Evolutionary conservation across 2,329 filamentous ascomycete species (phyloP).

Genomic region (Proliferodiscus dingleyae): DNA sequence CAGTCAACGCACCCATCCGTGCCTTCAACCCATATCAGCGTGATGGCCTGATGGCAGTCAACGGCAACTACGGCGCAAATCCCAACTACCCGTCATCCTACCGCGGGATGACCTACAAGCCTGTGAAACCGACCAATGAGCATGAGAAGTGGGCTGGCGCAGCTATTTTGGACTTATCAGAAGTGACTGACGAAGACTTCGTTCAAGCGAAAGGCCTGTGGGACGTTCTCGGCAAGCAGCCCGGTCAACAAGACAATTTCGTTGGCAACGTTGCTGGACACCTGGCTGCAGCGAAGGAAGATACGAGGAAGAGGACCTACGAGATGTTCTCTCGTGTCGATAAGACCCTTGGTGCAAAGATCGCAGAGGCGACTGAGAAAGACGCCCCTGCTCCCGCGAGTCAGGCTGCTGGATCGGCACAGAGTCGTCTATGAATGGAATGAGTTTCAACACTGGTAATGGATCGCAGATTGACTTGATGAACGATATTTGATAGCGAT

Average conservation of each 20-base stretch:
- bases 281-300: conserved; percentile 47
- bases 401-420: conserved; percentile 14
- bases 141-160: conserved; percentile 46
- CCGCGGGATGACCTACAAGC: conserved; percentile 40
- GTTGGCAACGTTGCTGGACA: conserved; percentile 55
- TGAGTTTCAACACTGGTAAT: no score
- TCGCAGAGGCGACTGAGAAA: conserved; percentile 48
- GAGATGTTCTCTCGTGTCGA: conserved; percentile 57
- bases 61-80: conserved; percentile 57
- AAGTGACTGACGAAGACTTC: conserved; percentile 29
- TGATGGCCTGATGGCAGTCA: conserved; percentile 66
- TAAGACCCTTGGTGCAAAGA: conserved; percentile 45
- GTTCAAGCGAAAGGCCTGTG: conserved; percentile 33
- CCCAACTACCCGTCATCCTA: conserved; percentile 53
- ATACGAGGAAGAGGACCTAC: conserved; percentile 54
- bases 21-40: conserved; percentile 67
- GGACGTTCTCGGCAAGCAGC: conserved; percentile 37
- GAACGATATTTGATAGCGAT: no score
- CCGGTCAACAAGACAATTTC: conserved; percentile 58
- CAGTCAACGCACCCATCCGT: conserved; percentile 42
- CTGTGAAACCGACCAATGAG: conserved; percentile 36
- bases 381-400: conserved; percentile 20
- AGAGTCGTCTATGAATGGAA: conserved; percentile 10
- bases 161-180: conserved; percentile 41
- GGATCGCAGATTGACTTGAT: no score